Conservation (phyloP, 2,329 filamentous ascomycete genomes). For the Thermoascus crustaceus region DNA sequence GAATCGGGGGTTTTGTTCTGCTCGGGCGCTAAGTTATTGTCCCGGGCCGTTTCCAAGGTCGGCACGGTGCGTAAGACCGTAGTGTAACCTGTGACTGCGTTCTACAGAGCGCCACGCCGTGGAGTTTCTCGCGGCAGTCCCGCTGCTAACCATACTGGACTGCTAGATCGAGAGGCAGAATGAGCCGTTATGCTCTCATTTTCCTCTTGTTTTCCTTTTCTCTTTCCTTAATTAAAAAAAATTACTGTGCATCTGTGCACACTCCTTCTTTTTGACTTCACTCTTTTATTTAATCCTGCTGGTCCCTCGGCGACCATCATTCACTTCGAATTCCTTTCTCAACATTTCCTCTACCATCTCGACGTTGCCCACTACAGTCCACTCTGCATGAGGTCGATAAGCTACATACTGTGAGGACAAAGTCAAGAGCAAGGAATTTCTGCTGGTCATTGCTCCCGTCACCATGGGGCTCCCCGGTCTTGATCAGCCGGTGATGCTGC, state of each 20-base stretch:
- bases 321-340: too few species aligned
- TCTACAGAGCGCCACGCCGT: not conserved
- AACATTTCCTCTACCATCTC: too few species aligned
- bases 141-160: not conserved
- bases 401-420: not conserved
- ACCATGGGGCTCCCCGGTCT: constrained; percentile 13
- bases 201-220: not conserved
- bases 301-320: too few species aligned
- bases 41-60: too few species aligned
- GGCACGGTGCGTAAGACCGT: too few species aligned
- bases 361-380: not conserved
- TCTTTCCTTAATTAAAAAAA: too few species aligned
- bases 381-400: not conserved
- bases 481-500: constrained; percentile 17
- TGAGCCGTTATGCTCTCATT: constrained; percentile 1
- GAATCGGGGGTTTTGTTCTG: too few species aligned
- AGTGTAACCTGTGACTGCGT: too few species aligned
- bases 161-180: not conserved
- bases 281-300: too few species aligned
- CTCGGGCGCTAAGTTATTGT: too few species aligned
- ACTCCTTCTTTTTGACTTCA: not conserved
- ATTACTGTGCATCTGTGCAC: not conserved
- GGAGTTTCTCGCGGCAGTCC: not conserved
- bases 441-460: not conserved
- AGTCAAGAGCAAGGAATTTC: not conserved